A percentile compares a stretch with the other conserved stretches of the same genome.
Evolutionary conservation across 1,284 basidiomycete genomes (phyloP).

Genomic region (Rhodotorula glutinis): DNA sequence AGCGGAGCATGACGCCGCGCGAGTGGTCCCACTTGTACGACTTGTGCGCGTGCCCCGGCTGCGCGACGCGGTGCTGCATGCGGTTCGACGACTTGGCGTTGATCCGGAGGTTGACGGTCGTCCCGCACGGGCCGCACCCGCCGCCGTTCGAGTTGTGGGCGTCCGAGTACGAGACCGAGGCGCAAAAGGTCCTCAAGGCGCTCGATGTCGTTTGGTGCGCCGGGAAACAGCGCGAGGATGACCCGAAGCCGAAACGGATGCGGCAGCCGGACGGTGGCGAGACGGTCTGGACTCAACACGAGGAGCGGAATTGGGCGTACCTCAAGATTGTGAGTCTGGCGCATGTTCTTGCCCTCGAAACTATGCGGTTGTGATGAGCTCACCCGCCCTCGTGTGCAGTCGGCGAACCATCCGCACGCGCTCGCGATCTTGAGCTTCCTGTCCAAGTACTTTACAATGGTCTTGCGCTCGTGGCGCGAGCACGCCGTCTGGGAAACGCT

Average conservation of each 20-base stretch:
- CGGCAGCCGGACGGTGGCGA: slow-evolving; percentile 17
- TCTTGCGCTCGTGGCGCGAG: slow-evolving; percentile 13
- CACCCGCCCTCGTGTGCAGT: background rate
- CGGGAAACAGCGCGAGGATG: slow-evolving; percentile 23
- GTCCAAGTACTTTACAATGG: slow-evolving; percentile 23
- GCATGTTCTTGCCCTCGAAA: too few relatives aligned
- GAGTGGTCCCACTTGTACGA: slow-evolving; percentile 40
- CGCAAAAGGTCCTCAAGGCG: slow-evolving; percentile 26
- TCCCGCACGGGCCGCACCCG: slow-evolving; percentile 31
- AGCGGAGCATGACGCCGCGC: slow-evolving; percentile 19
- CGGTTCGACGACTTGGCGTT: slow-evolving; percentile 27
- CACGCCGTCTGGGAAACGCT: background rate
- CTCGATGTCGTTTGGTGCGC: slow-evolving; percentile 36
- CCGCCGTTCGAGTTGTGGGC: slow-evolving; percentile 36
- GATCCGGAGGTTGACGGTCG: slow-evolving; percentile 31
- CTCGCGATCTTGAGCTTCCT: slow-evolving; percentile 38
- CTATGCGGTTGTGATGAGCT: too few relatives aligned
- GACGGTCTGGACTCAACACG: slow-evolving; percentile 24
- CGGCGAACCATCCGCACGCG: slow-evolving; percentile 23
- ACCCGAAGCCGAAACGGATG: slow-evolving; percentile 13
- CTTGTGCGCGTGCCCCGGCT: slow-evolving; percentile 37
- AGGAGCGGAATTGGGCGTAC: slow-evolving; percentile 38
- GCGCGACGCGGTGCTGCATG: slow-evolving; percentile 31
- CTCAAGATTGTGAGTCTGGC: slow-evolving; percentile 30
- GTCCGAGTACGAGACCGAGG: slow-evolving; percentile 29